A percentile compares a stretch with the other conserved stretches of the same genome.
Evolutionary conservation across 495 filamentous ascomycete genomes (phyloP).

Genomic region (Penicillium cinerascens): DNA sequence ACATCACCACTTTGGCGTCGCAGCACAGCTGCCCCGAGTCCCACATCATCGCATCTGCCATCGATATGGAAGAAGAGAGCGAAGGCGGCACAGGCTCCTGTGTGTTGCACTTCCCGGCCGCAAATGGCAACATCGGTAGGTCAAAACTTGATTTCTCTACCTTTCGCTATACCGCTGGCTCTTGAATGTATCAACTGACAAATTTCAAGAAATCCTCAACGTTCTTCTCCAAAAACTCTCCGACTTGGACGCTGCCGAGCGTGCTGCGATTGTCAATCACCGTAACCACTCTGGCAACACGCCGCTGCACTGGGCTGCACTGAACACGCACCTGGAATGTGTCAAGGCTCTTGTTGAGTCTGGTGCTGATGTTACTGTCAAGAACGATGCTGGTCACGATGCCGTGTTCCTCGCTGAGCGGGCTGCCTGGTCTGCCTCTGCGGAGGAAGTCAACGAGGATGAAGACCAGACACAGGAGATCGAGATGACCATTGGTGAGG

Average conservation of each 20-base stretch:
- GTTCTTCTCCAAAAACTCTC: conserved; percentile 40
- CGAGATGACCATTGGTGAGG: conserved; percentile 29
- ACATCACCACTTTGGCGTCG: conserved; percentile 54
- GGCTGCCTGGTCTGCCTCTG: conserved; percentile 40
- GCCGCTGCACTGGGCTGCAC: conserved; percentile 83
- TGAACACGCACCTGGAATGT: conserved; percentile 78
- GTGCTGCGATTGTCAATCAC: conserved; percentile 55
- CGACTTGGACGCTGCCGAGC: conserved; percentile 26
- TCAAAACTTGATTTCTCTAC: neutral
- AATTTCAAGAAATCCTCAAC: conserved; percentile 44
- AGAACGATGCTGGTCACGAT: conserved; percentile 80
- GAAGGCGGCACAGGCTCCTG: conserved; percentile 44
- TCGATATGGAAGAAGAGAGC: conserved; percentile 69
- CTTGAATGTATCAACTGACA: neutral
- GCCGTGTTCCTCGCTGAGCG: conserved; percentile 82
- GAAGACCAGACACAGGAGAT: conserved; percentile 25
- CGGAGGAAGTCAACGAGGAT: conserved; percentile 20
- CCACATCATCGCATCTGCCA: conserved; percentile 60
- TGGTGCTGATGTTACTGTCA: conserved; percentile 68
- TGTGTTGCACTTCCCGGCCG: conserved; percentile 81
- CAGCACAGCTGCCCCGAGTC: conserved; percentile 49
- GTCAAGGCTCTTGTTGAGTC: conserved; percentile 72
- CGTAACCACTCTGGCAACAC: conserved; percentile 82
- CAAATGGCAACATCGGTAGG: conserved; percentile 80
- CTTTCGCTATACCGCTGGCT: neutral